Percentiles rank a stretch among this genome's conserved stretches.
Evolutionary conservation across 257 asterid species (phyloP).

Genomic region (Solanum sejunctum): DNA sequence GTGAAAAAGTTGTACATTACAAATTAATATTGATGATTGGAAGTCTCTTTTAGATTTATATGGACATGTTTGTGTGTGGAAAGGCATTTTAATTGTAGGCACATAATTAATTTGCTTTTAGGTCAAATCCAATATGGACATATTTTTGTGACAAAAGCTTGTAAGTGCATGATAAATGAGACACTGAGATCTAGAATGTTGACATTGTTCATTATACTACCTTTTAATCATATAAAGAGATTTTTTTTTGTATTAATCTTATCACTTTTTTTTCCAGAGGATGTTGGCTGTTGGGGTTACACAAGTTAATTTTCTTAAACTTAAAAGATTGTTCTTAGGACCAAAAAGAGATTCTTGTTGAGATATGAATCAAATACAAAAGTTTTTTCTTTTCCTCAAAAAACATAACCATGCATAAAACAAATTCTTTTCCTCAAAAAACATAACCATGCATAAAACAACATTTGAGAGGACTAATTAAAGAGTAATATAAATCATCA

Average conservation of each 20-base stretch:
- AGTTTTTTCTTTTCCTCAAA: not conserved
- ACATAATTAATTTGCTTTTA: not conserved
- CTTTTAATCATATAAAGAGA: conserved; percentile 23
- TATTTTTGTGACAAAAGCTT: conserved; percentile 10
- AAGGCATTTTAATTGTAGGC: not conserved
- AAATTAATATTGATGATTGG: not conserved
- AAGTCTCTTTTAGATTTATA: not conserved
- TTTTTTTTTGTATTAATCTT: conserved; percentile 4
- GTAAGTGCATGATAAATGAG: conserved; percentile 24
- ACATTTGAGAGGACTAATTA: not conserved
- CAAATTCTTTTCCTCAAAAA: not conserved
- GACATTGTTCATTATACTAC: conserved; percentile 25
- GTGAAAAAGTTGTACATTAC: not conserved
- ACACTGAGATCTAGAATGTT: conserved; percentile 52
- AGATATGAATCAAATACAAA: not conserved
- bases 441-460: not conserved
- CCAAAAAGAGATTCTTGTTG: conserved; percentile 1
- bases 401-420: not conserved
- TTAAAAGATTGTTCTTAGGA: not conserved
- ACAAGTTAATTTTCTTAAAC: conserved; percentile 19
- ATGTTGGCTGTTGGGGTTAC: conserved; percentile 32
- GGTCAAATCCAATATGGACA: conserved; percentile 1
- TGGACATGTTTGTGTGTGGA: not conserved
- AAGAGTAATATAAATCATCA: not conserved
- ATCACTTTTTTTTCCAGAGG: conserved; percentile 13